Conservation (phyloP, 495 filamentous ascomycete genomes). For the Staphylotrichum tortipilum region DNA sequence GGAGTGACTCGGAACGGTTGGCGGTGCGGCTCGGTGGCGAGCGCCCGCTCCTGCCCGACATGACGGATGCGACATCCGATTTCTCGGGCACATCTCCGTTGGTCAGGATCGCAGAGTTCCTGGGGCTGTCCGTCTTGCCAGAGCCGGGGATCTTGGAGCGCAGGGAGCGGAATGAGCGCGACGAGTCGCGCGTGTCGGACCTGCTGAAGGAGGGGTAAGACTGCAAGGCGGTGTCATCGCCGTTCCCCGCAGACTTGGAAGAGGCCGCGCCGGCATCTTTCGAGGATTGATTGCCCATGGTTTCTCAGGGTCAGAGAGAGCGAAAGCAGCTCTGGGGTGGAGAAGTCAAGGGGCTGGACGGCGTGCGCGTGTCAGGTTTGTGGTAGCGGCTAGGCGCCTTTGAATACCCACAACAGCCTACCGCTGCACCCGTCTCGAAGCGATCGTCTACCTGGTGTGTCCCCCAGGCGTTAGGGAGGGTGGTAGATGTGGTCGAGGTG, state of each 20-base stretch:
- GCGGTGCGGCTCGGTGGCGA: conserved; percentile 36
- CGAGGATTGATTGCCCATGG: conserved; percentile 90
- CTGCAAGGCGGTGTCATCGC: conserved; percentile 46
- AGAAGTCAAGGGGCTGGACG: conserved; percentile 29
- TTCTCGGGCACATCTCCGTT: conserved; percentile 56
- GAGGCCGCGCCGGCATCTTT: conserved; percentile 51
- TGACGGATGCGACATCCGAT: conserved; percentile 66
- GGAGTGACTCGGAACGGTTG: conserved; percentile 30
- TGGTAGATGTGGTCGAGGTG: conserved; percentile 41
- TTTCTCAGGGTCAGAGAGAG: conserved; percentile 26
- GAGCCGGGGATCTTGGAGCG: conserved; percentile 52
- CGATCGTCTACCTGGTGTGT: conserved; percentile 11
- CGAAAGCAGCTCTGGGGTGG: conserved; percentile 20
- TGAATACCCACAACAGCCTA: conserved; percentile 36
- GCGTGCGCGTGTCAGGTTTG: conserved; percentile 33
- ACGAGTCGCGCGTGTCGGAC: conserved; percentile 90
- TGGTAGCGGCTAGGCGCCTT: conserved; percentile 29
- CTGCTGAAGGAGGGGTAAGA: conserved; percentile 87
- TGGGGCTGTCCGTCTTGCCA: conserved; percentile 67
- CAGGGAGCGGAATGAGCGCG: conserved; percentile 76
- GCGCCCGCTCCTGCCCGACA: conserved; percentile 52
- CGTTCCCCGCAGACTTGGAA: conserved; percentile 30
- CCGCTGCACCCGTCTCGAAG: conserved; percentile 35
- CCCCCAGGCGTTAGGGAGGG: conserved; percentile 34
- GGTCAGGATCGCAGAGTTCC: conserved; percentile 58